These are phyloP conservation scores for Apiotrichum sp. DNA, from an alignment of 1,284 basidiomycete genomes.

Conservation along the genomic window DNA sequence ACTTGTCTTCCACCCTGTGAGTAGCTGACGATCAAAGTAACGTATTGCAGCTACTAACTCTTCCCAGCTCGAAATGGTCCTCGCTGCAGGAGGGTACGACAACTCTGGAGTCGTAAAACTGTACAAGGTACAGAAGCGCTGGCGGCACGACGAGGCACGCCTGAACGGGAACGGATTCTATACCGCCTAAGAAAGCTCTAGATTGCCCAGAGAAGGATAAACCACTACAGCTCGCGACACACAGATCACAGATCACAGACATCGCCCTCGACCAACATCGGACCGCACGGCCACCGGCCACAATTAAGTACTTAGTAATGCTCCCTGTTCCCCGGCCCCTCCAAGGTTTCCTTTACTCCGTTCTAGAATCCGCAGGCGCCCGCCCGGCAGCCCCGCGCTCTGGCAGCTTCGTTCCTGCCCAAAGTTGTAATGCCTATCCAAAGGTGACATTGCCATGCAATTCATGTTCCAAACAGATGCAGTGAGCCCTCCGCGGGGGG, in stretches of 20 bases:
- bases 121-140: conserved; percentile 27
- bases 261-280: too few species aligned
- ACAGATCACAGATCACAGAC: too few species aligned
- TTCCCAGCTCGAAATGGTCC: conserved; percentile 39
- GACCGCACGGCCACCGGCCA: too few species aligned
- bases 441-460: conserved; percentile 8
- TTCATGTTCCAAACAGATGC: conserved; percentile 10
- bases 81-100: conserved; percentile 46
- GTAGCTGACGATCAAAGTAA: conserved; percentile 9
- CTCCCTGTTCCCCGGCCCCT: too few species aligned
- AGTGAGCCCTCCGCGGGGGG: neutral
- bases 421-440: neutral
- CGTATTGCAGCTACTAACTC: neutral
- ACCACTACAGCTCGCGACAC: too few species aligned
- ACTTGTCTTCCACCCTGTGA: conserved; percentile 46
- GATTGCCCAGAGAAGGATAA: neutral
- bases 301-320: too few species aligned
- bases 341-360: too few species aligned
- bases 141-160: conserved; percentile 1
- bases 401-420: neutral
- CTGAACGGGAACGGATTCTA: conserved; percentile 10
- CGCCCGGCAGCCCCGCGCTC: too few species aligned
- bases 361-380: too few species aligned
- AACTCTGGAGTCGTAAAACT: conserved; percentile 42
- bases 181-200: neutral